Percentiles rank a stretch among this genome's conserved stretches.
Conservation (phyloP, 441 rosid species). For the Adansonia rubrostipa region DNA sequence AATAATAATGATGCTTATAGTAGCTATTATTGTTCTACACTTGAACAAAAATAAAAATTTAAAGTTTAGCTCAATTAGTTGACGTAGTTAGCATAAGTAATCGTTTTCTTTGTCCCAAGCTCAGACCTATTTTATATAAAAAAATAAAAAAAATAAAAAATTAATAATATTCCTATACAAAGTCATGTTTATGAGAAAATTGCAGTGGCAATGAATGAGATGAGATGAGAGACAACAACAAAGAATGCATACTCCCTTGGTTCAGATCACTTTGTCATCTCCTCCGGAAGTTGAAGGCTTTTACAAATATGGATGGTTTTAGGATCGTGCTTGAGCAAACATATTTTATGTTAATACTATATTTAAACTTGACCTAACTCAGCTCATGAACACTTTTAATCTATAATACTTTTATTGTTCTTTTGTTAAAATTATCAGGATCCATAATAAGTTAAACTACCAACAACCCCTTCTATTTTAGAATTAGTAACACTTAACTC, state of each 20-base stretch:
- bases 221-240: not conserved
- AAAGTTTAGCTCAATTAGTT: not conserved
- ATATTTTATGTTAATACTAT: too few relatives aligned
- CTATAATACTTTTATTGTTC: too few relatives aligned
- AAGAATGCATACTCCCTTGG: not conserved
- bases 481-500: too few relatives aligned
- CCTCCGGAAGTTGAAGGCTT: conserved; percentile 90
- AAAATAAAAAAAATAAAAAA: not conserved
- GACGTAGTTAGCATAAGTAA: too few relatives aligned
- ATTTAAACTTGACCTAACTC: too few relatives aligned
- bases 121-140: not conserved
- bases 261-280: conserved; percentile 46
- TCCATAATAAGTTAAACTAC: too few relatives aligned
- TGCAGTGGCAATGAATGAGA: not conserved
- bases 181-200: conserved; percentile 2
- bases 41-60: not conserved
- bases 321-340: too few relatives aligned
- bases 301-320: conserved; percentile 28
- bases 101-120: not conserved
- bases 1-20: not conserved
- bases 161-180: not conserved
- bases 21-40: not conserved
- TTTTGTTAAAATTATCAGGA: too few relatives aligned
- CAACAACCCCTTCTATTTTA: too few relatives aligned
- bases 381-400: too few relatives aligned